Evolutionary conservation across 495 filamentous ascomycete genomes (phyloP).

Genomic region (Xylaria telfairii): DNA sequence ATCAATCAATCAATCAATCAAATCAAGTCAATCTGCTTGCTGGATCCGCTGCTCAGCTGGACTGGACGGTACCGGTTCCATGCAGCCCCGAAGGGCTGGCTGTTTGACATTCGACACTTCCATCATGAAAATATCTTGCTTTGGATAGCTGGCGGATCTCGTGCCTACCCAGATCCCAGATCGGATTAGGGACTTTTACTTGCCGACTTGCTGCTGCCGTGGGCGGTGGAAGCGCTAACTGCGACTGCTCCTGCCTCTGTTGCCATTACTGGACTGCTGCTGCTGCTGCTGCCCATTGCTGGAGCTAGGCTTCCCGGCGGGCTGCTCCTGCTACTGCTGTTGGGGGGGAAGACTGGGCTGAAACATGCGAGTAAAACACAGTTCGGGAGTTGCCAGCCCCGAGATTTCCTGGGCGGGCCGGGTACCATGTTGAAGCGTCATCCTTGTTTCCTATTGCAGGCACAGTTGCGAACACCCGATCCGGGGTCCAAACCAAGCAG

Average conservation of each 20-base stretch:
- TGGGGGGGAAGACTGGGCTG: conserved; percentile 1
- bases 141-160: background rate
- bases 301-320: background rate
- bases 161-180: background rate
- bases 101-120: conserved; percentile 10
- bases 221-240: background rate
- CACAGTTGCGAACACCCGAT: background rate
- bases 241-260: background rate
- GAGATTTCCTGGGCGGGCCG: conserved; percentile 1
- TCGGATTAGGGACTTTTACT: too few species aligned
- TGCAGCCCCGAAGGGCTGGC: background rate
- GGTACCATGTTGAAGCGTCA: background rate
- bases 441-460: background rate
- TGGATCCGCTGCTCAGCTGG: conserved; percentile 11
- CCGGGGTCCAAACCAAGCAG: background rate
- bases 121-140: background rate
- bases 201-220: background rate
- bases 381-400: conserved; percentile 20
- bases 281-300: background rate
- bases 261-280: background rate
- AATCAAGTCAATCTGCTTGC: background rate
- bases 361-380: conserved; percentile 22
- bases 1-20: background rate
- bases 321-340: background rate
- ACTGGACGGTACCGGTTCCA: conserved; percentile 9